Evolutionary conservation across 768 basidiomycete genomes (phyloP), one percentile per base, ranked within the genome.

Genomic region (Rhizopogon vulgaris): DNA sequence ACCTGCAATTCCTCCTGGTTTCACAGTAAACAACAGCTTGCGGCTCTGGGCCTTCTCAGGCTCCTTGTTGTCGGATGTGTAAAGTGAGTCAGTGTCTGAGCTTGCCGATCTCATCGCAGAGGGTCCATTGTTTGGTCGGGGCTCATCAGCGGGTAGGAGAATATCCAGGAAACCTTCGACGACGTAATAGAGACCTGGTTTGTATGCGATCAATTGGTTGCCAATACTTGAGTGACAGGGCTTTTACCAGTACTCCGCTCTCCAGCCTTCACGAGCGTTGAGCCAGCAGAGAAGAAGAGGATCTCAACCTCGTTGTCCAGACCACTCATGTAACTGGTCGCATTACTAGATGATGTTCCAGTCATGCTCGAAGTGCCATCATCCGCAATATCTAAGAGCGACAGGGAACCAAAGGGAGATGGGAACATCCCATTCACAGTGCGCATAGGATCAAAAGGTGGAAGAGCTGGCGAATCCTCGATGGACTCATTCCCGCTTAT

Each of bases 301-400:
- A 99, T 95, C 67, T 99, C 96, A 1, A 98, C 90, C 64, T 96
- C 91, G 52, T 97, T 98, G 63, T 96, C 94, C 12, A 99, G 72
- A 17, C 93, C 94, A 58, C 77, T 85, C 72, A 91, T 78, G 58
- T 86, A 83, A 17, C 67, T 61, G 30, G 75, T 79, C 24, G 68
- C 63, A 18, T 71, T 79, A 15, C 74, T 71, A 6, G 78, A 79
- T 14, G 84, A 84, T 38, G 71, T 76, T 28, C 77, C 82, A 0
- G 86, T 85, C 52, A 80, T 72, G 51, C 80, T 88, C 11, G 85
- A 87, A 4, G 68, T 64, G n/a, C 58, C 67, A 61, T 90, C 89
- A 59, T 90, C 86, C 9, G 79, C 82, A 6, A 80, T 67, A 52
- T 90, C 87, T 39, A 90, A 67, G 43, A 90, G 68, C 14, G 88